phyloP scores from a whole-genome alignment of 2,329 filamentous ascomycete genomes.

The Apiospora arundinis region DNA sequence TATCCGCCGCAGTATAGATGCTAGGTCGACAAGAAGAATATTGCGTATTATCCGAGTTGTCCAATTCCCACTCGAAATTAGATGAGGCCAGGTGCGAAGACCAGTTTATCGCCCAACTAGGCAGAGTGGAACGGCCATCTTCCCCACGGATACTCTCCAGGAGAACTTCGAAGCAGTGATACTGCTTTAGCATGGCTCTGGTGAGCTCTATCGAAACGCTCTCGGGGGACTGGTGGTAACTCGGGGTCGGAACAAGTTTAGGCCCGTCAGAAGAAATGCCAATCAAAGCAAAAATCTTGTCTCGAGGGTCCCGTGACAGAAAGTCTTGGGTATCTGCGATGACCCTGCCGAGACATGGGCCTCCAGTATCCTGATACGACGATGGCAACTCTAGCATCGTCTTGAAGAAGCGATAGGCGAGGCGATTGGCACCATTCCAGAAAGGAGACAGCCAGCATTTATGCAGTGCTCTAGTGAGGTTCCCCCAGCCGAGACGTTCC shows the following conservation, averaged over 20 bases:
- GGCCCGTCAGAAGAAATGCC: neutral
- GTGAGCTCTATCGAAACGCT: neutral
- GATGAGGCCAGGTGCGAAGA: too few relatives aligned
- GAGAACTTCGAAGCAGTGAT: neutral
- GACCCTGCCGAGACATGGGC: neutral
- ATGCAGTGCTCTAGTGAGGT: neutral
- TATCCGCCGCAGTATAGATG: too few relatives aligned
- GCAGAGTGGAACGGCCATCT: too few relatives aligned
- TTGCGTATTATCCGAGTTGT: too few relatives aligned
- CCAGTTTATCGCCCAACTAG: neutral
- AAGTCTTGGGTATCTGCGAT: neutral
- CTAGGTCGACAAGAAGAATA: too few relatives aligned
- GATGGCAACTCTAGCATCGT: neutral
- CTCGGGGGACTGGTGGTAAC: slow-evolving; percentile 6
- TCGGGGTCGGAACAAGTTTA: neutral
- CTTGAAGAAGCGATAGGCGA: too few relatives aligned
- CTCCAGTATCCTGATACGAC: neutral
- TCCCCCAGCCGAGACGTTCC: neutral
- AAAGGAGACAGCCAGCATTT: neutral
- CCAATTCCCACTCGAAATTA: too few relatives aligned
- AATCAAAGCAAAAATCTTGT: neutral
- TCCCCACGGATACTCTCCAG: too few relatives aligned
- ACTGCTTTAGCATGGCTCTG: neutral
- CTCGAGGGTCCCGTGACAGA: neutral
- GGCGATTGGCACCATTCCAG: neutral